Base-by-base conservation (phyloP, 2,329 filamentous ascomycete species). In the Diaporthe citri region DNA sequence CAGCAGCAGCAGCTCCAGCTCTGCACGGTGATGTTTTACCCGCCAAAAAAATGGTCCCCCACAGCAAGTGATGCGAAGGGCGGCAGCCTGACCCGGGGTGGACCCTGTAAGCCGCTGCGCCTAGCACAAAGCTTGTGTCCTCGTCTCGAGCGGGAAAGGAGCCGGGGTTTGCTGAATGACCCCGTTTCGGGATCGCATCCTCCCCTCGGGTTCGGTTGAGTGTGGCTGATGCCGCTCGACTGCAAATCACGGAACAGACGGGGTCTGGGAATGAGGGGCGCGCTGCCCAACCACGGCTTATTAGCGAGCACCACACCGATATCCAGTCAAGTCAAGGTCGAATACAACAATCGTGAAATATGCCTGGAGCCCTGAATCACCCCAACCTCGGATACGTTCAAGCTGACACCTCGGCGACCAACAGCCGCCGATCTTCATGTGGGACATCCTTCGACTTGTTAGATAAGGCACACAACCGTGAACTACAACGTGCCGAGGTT, bases 21-120 rank as follows among this genome's bases (percentile, higher is more conserved):
- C 20, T 67, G 62, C 43, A 67, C 46, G 62, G 43, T 67, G 43
- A 39, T 67, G 62, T 67, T 67, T 67, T 36, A 17, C 31, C 62
- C 62, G 3, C 28, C 6, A n/a, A 67, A 51, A 51, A 39, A 51
- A 67, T 20, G 62, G 43, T 39, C 62, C 62, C 31, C 22, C 31
- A 67, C 43, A 52, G 62, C 31, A 67, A 64, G 22, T 39, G 62
- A 67, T 67, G 62, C 62, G 43, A 67, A 8, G 39, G 22, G 1
- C 4, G 28, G 20, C 31, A 25, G 1, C 28, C 20, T 51, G 12
- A n/a, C 9, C 28, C 28, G 51, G 62, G 62, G 28, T 66, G 62
- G 41, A 51, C 62, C 62, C 43, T 66, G 62, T 48, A 25, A 52
- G 20, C 31, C 1, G 46, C n/a, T n/a, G n/a, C n/a, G n/a, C 46